These are phyloP conservation scores for Fraxinus excelsior DNA, from an alignment of 257 asterid species.

Conservation along the genomic window DNA sequence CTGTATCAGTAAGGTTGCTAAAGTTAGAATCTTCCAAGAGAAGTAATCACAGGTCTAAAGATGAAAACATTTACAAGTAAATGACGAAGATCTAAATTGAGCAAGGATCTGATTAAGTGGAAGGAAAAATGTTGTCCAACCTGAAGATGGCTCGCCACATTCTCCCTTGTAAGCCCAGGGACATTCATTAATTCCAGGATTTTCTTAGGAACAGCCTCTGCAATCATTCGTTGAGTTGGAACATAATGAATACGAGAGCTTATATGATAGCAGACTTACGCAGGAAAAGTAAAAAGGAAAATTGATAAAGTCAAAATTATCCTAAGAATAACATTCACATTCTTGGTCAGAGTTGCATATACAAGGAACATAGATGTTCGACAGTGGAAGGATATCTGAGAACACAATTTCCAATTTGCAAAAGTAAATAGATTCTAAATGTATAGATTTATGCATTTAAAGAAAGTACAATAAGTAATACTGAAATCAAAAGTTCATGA, in stretches of 20 bases:
- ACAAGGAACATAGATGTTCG: background rate
- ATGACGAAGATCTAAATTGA: background rate
- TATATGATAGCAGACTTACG: conserved; percentile 1
- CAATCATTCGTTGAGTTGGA: conserved; percentile 23
- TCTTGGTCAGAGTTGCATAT: background rate
- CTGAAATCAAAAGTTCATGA: no score
- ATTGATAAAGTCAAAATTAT: background rate
- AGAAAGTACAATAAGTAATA: no score
- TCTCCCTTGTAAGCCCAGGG: conserved; percentile 92
- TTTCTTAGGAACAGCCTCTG: conserved; percentile 97
- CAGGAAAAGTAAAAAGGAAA: conserved; percentile 8
- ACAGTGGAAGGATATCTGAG: background rate
- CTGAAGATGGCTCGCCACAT: conserved; percentile 99
- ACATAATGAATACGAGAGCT: conserved; percentile 13
- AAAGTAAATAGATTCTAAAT: background rate
- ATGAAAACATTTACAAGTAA: no score
- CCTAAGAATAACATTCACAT: background rate
- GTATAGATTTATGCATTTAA: no score
- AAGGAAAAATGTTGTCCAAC: conserved; percentile 34
- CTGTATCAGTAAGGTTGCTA: conserved; percentile 40
- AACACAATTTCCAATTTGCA: background rate
- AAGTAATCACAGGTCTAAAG: background rate
- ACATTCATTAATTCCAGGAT: conserved; percentile 93
- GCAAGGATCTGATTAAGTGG: background rate
- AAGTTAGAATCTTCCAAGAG: background rate